Evolutionary conservation across 805 yeast species (phyloP), one percentile per base, ranked within the genome.

Genomic region (Starmerella bombicola): DNA sequence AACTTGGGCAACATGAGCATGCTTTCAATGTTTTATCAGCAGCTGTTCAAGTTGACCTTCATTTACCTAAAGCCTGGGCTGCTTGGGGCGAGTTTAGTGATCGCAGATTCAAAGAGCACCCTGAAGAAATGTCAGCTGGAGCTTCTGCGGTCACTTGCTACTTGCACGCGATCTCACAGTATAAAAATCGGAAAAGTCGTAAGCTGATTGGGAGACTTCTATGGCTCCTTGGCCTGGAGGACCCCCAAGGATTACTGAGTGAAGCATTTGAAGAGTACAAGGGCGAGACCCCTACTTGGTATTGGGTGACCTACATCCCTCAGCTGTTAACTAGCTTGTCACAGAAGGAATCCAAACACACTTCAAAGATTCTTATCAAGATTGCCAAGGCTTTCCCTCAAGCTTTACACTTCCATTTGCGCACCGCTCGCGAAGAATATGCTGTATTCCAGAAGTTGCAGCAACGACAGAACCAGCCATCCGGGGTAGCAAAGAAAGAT

Each of bases 31-130:
- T 95, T 0, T 91, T 91, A 65, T 95, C 97, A 1, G 83, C 96
- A 2, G 95, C 98, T 1, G 96, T 91, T 16, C 97, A 91, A 60
- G 77, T 91, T 42, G 98, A 93, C 55, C 70, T 88, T 51, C 84
- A 86, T 54, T 62, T 91, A 35, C 95, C 97, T 1, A 88, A 91
- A 59, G 97, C 98, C 0, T 91, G 99, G 99, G 97, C 96, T 3
- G 96, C 93, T 58, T 91, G 99, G 99, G 99, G 98, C 46, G 76
- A 78, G 57, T 91, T 84, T 64, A 86, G 86, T 57, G 98, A 91
- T 52, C 73, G 78, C 22, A 68, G 95, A 31, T 77, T 84, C 59
- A 80, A 82, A 50, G 93, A 84, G 50, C 78, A 78, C 45, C 88
- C 86, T 1, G 73, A 67, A 37, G 93, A 83, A 53, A 76, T 80